Evolutionary conservation across 176 grass and related monocot species (phyloP).

Genomic region (Carex kokanica): DNA sequence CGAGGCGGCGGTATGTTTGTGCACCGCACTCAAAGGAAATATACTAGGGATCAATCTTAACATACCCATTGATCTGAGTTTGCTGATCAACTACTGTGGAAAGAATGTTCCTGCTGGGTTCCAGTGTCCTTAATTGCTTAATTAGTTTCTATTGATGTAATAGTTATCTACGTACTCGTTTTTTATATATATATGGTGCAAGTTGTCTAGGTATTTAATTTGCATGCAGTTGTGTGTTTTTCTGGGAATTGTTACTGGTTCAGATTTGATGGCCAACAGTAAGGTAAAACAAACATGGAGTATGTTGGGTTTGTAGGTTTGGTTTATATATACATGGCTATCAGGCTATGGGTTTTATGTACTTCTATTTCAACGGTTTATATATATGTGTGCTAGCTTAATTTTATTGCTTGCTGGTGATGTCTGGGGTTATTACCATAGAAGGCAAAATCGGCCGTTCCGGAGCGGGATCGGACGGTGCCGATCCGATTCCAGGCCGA

Average conservation of each 20-base stretch:
- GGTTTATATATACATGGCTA: background rate
- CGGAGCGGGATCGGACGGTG: too few relatives aligned
- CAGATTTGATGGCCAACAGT: background rate
- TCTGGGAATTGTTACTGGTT: background rate
- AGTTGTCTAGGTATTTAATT: background rate
- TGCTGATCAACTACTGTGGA: constrained; percentile 87
- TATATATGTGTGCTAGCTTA: background rate
- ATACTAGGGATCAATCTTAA: constrained; percentile 70
- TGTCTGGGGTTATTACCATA: background rate
- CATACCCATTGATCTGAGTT: constrained; percentile 62
- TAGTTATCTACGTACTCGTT: background rate
- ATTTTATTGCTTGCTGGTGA: background rate
- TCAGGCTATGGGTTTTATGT: background rate
- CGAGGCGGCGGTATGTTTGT: constrained; percentile 64
- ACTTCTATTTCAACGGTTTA: background rate
- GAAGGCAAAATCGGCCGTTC: too few relatives aligned
- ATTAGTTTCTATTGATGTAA: background rate
- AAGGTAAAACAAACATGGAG: background rate
- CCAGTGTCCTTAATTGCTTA: constrained; percentile 44
- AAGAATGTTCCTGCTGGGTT: constrained; percentile 50
- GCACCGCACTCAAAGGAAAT: constrained; percentile 61
- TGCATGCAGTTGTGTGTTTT: background rate
- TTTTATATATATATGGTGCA: background rate
- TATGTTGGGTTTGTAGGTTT: background rate
- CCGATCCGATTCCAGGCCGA: too few relatives aligned